Base-by-base conservation (phyloP, 208 protist genomes). In the Naegleria lovaniensis region DNA sequence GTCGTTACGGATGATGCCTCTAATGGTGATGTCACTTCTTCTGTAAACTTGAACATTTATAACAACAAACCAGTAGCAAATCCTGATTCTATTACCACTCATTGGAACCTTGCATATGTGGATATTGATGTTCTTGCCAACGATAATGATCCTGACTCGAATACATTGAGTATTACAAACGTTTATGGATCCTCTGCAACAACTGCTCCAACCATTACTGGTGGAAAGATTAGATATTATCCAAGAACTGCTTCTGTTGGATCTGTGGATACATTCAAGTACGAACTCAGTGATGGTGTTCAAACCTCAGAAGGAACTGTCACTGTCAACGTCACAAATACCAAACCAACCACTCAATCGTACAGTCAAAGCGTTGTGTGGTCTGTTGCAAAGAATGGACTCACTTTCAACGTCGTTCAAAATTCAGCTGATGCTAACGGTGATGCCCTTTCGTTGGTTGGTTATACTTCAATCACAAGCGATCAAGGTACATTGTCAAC, bases 191-290 rank as follows among this genome's bases (percentile, higher is more conserved):
- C 13, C 2, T 43, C 36, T 29, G n/a, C 79, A 43, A 85, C 38
- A 3, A 39, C 79, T 85, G n/a, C 79, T 43, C 38, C 79, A 85
- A 43, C 36, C 0, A 85, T 85, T 85, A 39, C 9, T 43, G n/a
- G 36, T 85, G 67, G 67, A 36, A 79, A 29, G 29, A 36, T 79
- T 79, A 79, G 67, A 79, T 79, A 79, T 79, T 79, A 79, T 79
- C 67, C 67, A 79, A 79, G n/a, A n/a, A 36, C 67, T 13, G 13
- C 67, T 15, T 0, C 67, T 79, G 29, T 79, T 79, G 67, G 67
- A 36, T 36, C 67, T 36, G 29, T 36, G 0, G 55, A 67, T 19
- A 33, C 25, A 9, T 85, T 85, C 38, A 48, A 25, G 29, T 85
- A 85, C 29, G 15, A 25, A 38, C 2, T 85, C 0, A 43, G 36